These are phyloP conservation scores for Neolentinus lepideus DNA, from an alignment of 1,284 basidiomycete genomes.

Conservation along the genomic window DNA sequence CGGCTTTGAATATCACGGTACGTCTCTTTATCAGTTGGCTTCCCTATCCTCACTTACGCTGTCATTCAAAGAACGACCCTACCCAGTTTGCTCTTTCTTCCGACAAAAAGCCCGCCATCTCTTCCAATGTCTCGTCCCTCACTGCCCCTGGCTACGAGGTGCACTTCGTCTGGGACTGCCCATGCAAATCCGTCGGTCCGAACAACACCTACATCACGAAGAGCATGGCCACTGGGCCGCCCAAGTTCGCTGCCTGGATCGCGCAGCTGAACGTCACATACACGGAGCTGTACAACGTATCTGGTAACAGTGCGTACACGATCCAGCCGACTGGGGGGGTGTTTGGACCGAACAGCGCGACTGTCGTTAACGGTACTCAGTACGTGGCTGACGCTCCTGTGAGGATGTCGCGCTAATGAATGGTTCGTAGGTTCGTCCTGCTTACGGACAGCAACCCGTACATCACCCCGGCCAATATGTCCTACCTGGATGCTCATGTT, in stretches of 20 bases:
- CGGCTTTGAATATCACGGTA: slow-evolving; percentile 34
- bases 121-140: slow-evolving; percentile 40
- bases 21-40: slow-evolving; percentile 12
- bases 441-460: slow-evolving; percentile 41
- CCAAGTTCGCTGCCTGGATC: slow-evolving; percentile 46
- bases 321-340: slow-evolving; percentile 41
- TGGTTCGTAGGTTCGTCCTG: slow-evolving; percentile 36
- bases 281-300: slow-evolving; percentile 39
- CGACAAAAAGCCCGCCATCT: slow-evolving; percentile 31
- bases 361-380: slow-evolving; percentile 43
- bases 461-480: slow-evolving; percentile 58
- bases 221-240: slow-evolving; percentile 32
- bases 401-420: background rate
- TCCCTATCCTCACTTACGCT: background rate
- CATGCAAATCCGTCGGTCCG: slow-evolving; percentile 44
- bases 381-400: slow-evolving; percentile 13
- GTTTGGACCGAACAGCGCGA: slow-evolving; percentile 28
- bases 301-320: slow-evolving; percentile 35
- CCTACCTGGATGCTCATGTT: slow-evolving; percentile 44
- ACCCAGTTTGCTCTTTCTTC: slow-evolving; percentile 18
- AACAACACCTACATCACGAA: slow-evolving; percentile 46
- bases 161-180: slow-evolving; percentile 46
- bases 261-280: slow-evolving; percentile 59
- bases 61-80: slow-evolving; percentile 18
- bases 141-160: slow-evolving; percentile 41